phyloP scores from a whole-genome alignment of 2,329 filamentous ascomycete genomes.

The Torrubiella hemipterigena region DNA sequence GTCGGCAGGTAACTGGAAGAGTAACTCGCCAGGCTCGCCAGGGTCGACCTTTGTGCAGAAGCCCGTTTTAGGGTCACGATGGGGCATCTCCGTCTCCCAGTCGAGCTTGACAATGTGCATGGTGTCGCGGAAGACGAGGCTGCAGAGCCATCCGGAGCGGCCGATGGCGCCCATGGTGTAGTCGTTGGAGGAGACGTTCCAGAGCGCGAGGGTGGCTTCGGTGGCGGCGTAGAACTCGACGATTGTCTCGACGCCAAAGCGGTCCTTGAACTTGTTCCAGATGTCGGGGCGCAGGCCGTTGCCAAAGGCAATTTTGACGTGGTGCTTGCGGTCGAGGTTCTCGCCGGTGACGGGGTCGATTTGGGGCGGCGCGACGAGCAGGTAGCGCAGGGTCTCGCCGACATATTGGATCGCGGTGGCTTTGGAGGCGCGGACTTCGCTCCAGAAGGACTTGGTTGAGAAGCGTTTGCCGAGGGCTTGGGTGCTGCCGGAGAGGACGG shows the following conservation, averaged over 20 bases:
- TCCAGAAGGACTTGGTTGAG: slow-evolving; percentile 66
- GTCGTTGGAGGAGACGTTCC: slow-evolving; percentile 64
- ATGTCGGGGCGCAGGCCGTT: slow-evolving; percentile 80
- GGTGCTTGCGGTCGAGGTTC: slow-evolving; percentile 59
- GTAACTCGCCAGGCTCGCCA: slow-evolving; percentile 62
- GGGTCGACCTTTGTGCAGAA: slow-evolving; percentile 47
- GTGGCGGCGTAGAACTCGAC: slow-evolving; percentile 76
- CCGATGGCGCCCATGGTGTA: slow-evolving; percentile 70
- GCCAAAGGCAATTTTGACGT: slow-evolving; percentile 64
- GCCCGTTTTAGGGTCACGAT: slow-evolving; percentile 55
- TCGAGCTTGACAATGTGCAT: slow-evolving; percentile 58
- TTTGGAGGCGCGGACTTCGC: slow-evolving; percentile 55
- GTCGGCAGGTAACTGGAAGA: slow-evolving; percentile 55
- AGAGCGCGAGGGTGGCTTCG: slow-evolving; percentile 56
- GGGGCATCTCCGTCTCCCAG: slow-evolving; percentile 54
- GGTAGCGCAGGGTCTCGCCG: slow-evolving; percentile 75
- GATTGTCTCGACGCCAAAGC: slow-evolving; percentile 63
- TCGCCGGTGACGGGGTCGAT: slow-evolving; percentile 52
- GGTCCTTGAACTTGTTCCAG: slow-evolving; percentile 72
- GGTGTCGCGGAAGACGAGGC: slow-evolving; percentile 35
- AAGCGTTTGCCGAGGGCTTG: slow-evolving; percentile 67
- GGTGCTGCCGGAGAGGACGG: slow-evolving; percentile 49
- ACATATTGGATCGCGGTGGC: slow-evolving; percentile 80
- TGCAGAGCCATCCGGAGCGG: slow-evolving; percentile 51
- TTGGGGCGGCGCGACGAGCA: slow-evolving; percentile 55